phyloP scores from a whole-genome alignment of 805 yeast genomes.

The Candida schatavii region DNA sequence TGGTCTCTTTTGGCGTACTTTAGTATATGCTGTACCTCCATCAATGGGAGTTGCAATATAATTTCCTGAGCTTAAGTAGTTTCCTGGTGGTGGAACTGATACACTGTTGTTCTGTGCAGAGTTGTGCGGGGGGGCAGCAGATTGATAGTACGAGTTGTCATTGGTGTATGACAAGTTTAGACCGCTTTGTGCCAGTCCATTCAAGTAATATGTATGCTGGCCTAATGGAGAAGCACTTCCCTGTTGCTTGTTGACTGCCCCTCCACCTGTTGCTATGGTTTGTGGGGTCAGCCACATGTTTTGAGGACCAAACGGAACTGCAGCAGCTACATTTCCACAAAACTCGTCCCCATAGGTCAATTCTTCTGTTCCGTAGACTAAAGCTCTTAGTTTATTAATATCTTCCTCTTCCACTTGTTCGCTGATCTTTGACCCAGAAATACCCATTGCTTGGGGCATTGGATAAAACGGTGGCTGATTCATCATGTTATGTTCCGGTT shows the following conservation, averaged over 20 bases:
- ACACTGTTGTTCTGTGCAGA: too few species aligned
- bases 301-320: background rate
- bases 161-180: too few species aligned
- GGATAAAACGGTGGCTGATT: slow-evolving; percentile 23
- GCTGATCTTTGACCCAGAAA: slow-evolving; percentile 7
- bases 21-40: background rate
- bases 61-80: background rate
- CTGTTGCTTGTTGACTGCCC: too few species aligned
- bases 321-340: background rate
- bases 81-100: too few species aligned
- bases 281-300: background rate
- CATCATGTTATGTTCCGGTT: slow-evolving; percentile 24
- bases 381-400: slow-evolving; percentile 12
- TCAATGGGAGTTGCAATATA: background rate
- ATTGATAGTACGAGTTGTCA: background rate
- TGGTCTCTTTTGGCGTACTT: background rate
- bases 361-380: slow-evolving; percentile 16
- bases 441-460: slow-evolving; percentile 13
- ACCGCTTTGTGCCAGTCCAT: background rate
- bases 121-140: background rate
- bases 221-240: background rate
- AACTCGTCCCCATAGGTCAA: slow-evolving; percentile 14
- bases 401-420: slow-evolving; percentile 5
- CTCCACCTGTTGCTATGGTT: background rate
- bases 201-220: background rate